Percentiles rank a stretch among this genome's conserved stretches.
Conservation (phyloP, 495 filamentous ascomycete genomes). For the Xylaria curta region DNA sequence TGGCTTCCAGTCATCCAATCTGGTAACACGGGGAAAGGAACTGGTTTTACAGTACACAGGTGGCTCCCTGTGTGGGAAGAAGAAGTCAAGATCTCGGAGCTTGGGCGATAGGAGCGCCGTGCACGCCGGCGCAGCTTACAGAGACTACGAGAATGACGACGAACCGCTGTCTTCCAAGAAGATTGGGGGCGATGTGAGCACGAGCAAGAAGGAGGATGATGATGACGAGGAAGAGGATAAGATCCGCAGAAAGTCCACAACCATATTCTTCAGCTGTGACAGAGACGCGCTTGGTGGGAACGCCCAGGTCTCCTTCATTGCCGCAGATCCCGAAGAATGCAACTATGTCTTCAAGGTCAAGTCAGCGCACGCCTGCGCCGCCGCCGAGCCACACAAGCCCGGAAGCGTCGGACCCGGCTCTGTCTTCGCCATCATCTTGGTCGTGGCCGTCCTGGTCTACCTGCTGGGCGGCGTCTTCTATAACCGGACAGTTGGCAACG, state of each 20-base stretch:
- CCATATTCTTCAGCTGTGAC: slow-evolving; percentile 94
- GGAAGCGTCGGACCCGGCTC: slow-evolving; percentile 80
- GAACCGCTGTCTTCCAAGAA: slow-evolving; percentile 39
- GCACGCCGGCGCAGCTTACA: slow-evolving; percentile 46
- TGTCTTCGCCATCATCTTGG: slow-evolving; percentile 91
- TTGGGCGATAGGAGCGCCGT: slow-evolving; percentile 36
- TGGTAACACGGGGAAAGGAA: slow-evolving; percentile 84
- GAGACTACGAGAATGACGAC: slow-evolving; percentile 46
- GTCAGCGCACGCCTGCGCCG: slow-evolving; percentile 81
- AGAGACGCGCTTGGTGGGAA: slow-evolving; percentile 63
- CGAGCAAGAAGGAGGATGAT: slow-evolving; percentile 30
- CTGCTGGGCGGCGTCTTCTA: slow-evolving; percentile 92
- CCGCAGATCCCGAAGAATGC: slow-evolving; percentile 82
- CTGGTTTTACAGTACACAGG: slow-evolving; percentile 90
- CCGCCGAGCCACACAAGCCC: slow-evolving; percentile 62
- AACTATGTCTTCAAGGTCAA: slow-evolving; percentile 98
- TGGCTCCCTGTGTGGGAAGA: slow-evolving; percentile 77
- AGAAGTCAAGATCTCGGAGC: slow-evolving; percentile 31
- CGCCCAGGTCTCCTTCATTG: slow-evolving; percentile 79
- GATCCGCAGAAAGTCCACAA: slow-evolving; percentile 74
- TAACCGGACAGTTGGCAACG: slow-evolving; percentile 92
- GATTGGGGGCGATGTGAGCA: slow-evolving; percentile 20
- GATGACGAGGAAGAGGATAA: slow-evolving; percentile 49
- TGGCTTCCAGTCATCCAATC: slow-evolving; percentile 75
- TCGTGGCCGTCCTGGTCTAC: slow-evolving; percentile 85